phyloP scores from a whole-genome alignment of 2,329 filamentous ascomycete species.

The Dothideomycetes sp. region DNA sequence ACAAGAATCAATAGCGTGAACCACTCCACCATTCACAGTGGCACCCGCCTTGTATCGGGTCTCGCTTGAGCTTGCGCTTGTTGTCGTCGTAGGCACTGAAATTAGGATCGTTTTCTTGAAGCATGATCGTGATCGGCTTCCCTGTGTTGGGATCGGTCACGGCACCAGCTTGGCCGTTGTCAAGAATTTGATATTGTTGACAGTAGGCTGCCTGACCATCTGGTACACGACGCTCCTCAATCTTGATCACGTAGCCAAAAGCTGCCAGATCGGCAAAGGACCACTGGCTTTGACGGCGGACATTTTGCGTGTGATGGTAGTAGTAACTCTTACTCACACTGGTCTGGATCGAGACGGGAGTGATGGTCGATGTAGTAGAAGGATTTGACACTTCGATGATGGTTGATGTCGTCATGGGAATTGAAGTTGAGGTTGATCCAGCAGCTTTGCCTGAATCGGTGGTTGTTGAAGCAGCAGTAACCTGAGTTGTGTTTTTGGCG shows the following conservation, averaged over 20 bases:
- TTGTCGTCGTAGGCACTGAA: conserved; percentile 18
- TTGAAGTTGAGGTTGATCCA: conserved; percentile 13
- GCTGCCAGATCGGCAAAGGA: conserved; percentile 6
- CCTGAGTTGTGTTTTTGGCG: conserved; percentile 23
- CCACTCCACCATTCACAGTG: conserved; percentile 30
- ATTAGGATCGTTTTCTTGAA: conserved; percentile 34
- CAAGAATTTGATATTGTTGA: conserved; percentile 53
- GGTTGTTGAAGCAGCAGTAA: conserved; percentile 12
- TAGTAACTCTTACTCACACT: not conserved
- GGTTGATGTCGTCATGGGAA: conserved; percentile 13
- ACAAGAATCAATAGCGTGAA: not conserved
- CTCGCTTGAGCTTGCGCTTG: conserved; percentile 16
- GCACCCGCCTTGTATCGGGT: conserved; percentile 21
- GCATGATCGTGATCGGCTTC: conserved; percentile 28
- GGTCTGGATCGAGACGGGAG: conserved; percentile 5
- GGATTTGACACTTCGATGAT: conserved; percentile 11
- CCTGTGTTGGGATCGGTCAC: conserved; percentile 26
- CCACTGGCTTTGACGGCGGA: conserved; percentile 2
- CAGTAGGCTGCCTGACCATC: conserved; percentile 48
- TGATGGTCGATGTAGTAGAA: conserved; percentile 18
- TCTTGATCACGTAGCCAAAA: conserved; percentile 51
- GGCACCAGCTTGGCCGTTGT: conserved; percentile 38
- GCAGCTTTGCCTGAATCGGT: too few species aligned
- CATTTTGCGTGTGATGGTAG: conserved; percentile 2
- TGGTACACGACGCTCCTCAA: conserved; percentile 53